Evolutionary conservation across 371 early-diverging fungal genomes (phyloP), one percentile per base, ranked within the genome.

Genomic region (Syncephalastrum monosporum): DNA sequence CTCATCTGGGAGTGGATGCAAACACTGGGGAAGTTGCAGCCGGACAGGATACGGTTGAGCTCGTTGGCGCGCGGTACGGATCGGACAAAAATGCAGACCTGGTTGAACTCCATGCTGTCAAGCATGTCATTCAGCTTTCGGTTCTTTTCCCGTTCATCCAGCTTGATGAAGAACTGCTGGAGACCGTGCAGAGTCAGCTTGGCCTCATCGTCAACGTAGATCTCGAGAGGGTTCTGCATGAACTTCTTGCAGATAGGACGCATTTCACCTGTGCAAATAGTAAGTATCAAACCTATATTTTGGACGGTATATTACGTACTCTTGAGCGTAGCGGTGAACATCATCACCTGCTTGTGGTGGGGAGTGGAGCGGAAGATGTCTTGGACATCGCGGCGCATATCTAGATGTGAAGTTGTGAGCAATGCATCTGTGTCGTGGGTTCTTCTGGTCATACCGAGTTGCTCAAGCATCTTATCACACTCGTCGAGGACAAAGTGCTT

Each of bases 401-500:
- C 96, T 89, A 61, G 16, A 1, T 44, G 24, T 10, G 5, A 42
- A 27, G 4, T 5, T 10, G 21, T 50, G 17, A 43, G 44, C 4
- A 8, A 16, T 25, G 0, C 7, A 25, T 23, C 21, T 0, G 13
- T 51, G 14, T 2, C 7, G 15, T 33, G 53, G 53, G 7, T 15
- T 10, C 25, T 16, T 16, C 14, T 42, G 14, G 3, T 25, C 87
- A 75, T 86, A 94, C 94, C 93, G 43, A 92, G 71, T 45, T 85
- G 79, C 47, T 96, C 96, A 47, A 98, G 72, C 87, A 97, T 92
- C 82, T 97, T 94, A 82, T 99, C 99, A 75, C 98, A 99, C 82
- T 99, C 99, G 72, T 99, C 99, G 25, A 99, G 81, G 17, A 99
- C 94, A 77, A 99, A 96, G 83, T 92, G 92, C 86, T 94, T 96